These are phyloP conservation scores for Penicillium digitatum DNA, from an alignment of 2,329 filamentous ascomycete genomes.

Conservation along the genomic window DNA sequence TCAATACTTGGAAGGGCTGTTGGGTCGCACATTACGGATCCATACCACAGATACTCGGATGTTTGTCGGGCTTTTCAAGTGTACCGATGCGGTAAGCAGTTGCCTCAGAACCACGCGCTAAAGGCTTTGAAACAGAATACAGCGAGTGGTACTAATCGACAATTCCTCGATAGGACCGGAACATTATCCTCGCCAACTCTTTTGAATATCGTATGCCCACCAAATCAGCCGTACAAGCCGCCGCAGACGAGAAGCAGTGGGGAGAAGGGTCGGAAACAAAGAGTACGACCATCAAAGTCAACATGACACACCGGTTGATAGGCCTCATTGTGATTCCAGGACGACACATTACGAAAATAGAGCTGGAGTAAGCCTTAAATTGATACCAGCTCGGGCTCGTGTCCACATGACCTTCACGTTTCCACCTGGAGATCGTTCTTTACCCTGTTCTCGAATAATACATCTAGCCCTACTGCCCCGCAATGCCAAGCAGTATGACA, in stretches of 20 bases:
- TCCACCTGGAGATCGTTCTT: background rate
- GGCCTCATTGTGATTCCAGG: conserved; percentile 88
- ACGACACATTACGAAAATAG: conserved; percentile 78
- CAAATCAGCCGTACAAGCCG: conserved; percentile 45
- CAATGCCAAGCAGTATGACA: conserved; percentile 3
- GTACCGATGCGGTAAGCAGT: conserved; percentile 75
- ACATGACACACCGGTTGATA: conserved; percentile 81
- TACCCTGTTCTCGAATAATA: conserved; percentile 12
- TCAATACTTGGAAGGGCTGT: conserved; percentile 53
- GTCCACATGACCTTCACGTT: conserved; percentile 12
- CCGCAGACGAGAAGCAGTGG: conserved; percentile 30
- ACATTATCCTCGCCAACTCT: conserved; percentile 79
- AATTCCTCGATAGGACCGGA: conserved; percentile 61
- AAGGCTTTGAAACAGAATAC: background rate
- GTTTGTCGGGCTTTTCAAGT: conserved; percentile 89
- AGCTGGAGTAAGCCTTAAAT: conserved; percentile 63
- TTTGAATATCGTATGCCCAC: conserved; percentile 84
- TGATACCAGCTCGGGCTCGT: conserved; percentile 5
- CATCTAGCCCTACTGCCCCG: conserved; percentile 5
- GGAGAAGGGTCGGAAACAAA: conserved; percentile 19
- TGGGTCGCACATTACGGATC: conserved; percentile 75
- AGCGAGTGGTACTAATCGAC: conserved; percentile 7
- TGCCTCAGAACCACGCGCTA: conserved; percentile 1
- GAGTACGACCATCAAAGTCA: conserved; percentile 50
- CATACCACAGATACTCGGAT: conserved; percentile 78